Evolutionary conservation across 768 basidiomycete species (phyloP).

Genomic region (Harrya chromipes): DNA sequence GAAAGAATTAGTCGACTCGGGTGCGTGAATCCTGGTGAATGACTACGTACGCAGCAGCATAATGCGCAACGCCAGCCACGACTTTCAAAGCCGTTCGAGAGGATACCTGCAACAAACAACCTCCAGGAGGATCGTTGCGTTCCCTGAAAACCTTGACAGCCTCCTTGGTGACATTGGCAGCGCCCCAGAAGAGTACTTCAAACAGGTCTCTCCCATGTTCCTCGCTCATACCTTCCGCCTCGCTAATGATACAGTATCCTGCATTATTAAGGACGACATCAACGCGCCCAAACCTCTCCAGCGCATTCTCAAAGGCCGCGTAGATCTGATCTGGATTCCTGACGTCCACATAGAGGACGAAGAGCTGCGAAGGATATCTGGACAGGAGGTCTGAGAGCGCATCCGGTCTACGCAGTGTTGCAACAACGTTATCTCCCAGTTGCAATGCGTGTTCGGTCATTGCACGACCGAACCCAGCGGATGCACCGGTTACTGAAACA

Average conservation of each 20-base stretch:
- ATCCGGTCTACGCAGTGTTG: conserved; percentile 36
- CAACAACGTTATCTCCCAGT: conserved; percentile 40
- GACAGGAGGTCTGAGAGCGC: conserved; percentile 28
- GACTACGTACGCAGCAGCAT: conserved; percentile 26
- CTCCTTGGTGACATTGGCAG: conserved; percentile 31
- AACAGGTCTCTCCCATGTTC: conserved; percentile 35
- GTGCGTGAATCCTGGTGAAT: background rate
- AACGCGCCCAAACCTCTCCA: conserved; percentile 38
- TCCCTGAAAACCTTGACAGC: conserved; percentile 37
- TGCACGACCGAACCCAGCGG: conserved; percentile 37
- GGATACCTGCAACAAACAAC: conserved; percentile 37
- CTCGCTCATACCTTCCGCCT: conserved; percentile 38
- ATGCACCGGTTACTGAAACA: conserved; percentile 39
- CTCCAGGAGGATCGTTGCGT: conserved; percentile 37
- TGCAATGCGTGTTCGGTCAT: conserved; percentile 34
- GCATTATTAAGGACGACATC: conserved; percentile 50
- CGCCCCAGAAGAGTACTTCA: conserved; percentile 40
- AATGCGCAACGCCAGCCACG: conserved; percentile 15
- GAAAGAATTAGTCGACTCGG: background rate
- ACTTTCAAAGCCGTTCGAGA: conserved; percentile 29
- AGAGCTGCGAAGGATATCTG: conserved; percentile 32
- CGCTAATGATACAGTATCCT: conserved; percentile 27
- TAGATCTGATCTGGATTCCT: conserved; percentile 29
- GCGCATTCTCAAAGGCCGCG: conserved; percentile 33
- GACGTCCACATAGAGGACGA: conserved; percentile 42